A percentile compares a stretch with the other conserved stretches of the same genome.
phyloP scores from a whole-genome alignment of 257 asterid genomes.

The Anisodus tanguticus region DNA sequence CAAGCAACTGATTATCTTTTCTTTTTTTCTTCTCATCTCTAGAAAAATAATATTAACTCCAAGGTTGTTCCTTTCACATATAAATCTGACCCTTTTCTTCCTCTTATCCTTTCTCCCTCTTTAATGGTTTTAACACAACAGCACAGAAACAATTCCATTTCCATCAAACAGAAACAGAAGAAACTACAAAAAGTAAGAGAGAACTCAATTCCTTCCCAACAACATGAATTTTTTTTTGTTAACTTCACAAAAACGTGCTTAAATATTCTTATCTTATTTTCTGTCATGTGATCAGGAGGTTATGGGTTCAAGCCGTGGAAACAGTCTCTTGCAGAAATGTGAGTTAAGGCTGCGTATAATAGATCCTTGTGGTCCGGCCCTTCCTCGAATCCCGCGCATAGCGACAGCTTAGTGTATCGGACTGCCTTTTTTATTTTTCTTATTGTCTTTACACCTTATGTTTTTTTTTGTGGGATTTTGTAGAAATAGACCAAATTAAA shows the following conservation, averaged over 20 bases:
- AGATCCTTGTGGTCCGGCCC: too few relatives aligned
- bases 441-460: not conserved
- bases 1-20: conserved; percentile 69
- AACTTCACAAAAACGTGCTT: conserved; percentile 36
- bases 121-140: conserved; percentile 27
- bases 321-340: too few relatives aligned
- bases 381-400: too few relatives aligned
- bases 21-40: conserved; percentile 27
- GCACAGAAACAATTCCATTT: conserved; percentile 30
- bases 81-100: conserved; percentile 16
- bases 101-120: conserved; percentile 19
- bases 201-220: conserved; percentile 47
- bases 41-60: conserved; percentile 30
- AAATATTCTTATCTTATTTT: not conserved
- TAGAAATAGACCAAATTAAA: conserved; percentile 40
- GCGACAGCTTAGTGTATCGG: too few relatives aligned
- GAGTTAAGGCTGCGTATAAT: too few relatives aligned
- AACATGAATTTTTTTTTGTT: conserved; percentile 40
- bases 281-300: not conserved
- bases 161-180: conserved; percentile 31
- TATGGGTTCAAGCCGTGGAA: too few relatives aligned
- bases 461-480: not conserved
- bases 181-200: conserved; percentile 20
- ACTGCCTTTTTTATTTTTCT: not conserved
- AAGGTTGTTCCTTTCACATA: conserved; percentile 40